phyloP scores from a whole-genome alignment of 1,284 basidiomycete species.

The Heterobasidion irregulare region DNA sequence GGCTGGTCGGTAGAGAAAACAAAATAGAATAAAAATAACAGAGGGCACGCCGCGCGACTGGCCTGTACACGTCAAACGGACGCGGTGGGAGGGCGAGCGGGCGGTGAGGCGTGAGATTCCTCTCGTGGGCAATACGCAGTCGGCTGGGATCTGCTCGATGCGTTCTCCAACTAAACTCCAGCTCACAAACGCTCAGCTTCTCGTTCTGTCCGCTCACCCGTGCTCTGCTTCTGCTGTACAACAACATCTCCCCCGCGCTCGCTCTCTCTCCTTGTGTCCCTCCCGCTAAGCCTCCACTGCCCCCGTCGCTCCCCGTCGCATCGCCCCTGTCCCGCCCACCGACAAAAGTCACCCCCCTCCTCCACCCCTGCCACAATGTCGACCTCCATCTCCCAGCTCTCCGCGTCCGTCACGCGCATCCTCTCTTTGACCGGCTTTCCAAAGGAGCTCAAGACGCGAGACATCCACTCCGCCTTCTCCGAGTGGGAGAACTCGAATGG shows the following conservation, averaged over 20 bases:
- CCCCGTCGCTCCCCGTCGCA: background rate
- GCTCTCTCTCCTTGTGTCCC: constrained; percentile 6
- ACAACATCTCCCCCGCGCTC: constrained; percentile 24
- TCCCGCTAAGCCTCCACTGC: background rate
- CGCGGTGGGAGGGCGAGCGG: background rate
- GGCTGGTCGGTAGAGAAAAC: no score
- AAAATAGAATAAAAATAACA: no score
- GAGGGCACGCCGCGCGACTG: no score
- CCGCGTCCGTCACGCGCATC: constrained; percentile 93
- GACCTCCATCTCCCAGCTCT: constrained; percentile 67
- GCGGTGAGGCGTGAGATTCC: constrained; percentile 2
- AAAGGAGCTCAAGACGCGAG: constrained; percentile 93
- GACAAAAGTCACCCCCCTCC: background rate
- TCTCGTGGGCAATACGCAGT: background rate
- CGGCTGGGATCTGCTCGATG: no score
- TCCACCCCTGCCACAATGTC: constrained; percentile 22
- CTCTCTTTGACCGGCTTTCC: constrained; percentile 88
- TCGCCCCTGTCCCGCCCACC: background rate
- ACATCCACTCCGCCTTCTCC: constrained; percentile 86
- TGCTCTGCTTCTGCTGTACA: constrained; percentile 19
- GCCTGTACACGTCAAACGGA: background rate
- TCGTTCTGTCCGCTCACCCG: constrained; percentile 8
- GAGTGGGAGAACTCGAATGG: constrained; percentile 85
- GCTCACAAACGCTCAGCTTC: no score
- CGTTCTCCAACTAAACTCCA: background rate